Evolutionary conservation across 2,329 filamentous ascomycete species (phyloP).

Genomic region (Exserohilum turcica): DNA sequence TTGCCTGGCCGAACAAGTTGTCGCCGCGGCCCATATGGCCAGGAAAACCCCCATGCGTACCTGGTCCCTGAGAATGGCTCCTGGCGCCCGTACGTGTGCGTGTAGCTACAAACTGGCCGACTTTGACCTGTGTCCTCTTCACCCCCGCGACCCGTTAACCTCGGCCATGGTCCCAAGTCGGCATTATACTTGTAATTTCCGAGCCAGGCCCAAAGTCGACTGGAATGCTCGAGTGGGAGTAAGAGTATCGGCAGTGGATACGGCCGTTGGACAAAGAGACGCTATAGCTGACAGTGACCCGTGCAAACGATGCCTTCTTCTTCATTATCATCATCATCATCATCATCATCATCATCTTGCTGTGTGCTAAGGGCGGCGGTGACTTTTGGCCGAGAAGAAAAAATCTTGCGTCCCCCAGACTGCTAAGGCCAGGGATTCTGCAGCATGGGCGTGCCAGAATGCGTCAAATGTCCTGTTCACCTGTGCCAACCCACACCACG

Average conservation of each 20-base stretch:
- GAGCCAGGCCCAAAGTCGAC: not conserved
- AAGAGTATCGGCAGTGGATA: too few species aligned
- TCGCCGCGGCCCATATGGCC: not conserved
- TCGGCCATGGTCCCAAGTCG: constrained; percentile 1
- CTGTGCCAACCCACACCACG: too few species aligned
- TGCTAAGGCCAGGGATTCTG: too few species aligned
- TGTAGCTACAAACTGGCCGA: not conserved
- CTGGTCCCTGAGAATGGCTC: not conserved
- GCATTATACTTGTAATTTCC: constrained; percentile 4
- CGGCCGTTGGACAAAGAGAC: too few species aligned
- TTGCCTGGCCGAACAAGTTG: not conserved
- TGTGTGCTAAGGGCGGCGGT: too few species aligned
- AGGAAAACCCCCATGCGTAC: not conserved
- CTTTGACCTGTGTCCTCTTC: not conserved
- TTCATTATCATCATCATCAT: not conserved
- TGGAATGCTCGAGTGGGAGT: too few species aligned
- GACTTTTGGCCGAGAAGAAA: too few species aligned
- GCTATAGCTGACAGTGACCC: too few species aligned
- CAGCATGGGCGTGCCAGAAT: too few species aligned
- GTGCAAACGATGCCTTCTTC: not conserved
- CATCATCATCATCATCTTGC: not conserved
- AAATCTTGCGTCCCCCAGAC: too few species aligned
- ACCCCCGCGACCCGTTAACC: not conserved
- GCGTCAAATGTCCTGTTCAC: too few species aligned
- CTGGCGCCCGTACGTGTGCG: not conserved